Evolutionary conservation across 1,139 yeast genomes (phyloP).

Genomic region (Diutina mesorugosa): DNA sequence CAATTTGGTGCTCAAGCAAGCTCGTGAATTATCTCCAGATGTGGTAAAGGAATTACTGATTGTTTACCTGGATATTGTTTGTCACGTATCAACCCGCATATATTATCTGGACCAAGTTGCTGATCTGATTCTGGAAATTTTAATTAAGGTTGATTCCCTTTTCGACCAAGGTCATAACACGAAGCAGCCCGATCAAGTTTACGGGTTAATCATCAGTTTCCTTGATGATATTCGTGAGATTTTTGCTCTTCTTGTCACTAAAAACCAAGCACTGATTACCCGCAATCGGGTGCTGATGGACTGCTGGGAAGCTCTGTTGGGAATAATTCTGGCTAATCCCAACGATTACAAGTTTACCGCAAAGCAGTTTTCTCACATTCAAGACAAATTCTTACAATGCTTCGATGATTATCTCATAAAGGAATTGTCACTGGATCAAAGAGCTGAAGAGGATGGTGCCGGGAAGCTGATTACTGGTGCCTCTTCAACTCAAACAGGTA

Average conservation of each 20-base stretch:
- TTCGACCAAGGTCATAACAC: conserved; percentile 12
- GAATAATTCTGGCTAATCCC: conserved; percentile 7
- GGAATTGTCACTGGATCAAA: conserved; percentile 14
- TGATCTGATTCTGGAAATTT: conserved; percentile 56
- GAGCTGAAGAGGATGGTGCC: not conserved
- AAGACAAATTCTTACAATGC: conserved; percentile 19
- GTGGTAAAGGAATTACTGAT: conserved; percentile 16
- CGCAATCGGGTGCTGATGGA: conserved; percentile 30
- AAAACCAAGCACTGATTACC: conserved; percentile 19
- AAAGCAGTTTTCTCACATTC: conserved; percentile 18
- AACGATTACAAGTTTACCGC: conserved; percentile 6
- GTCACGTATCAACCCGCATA: conserved; percentile 55
- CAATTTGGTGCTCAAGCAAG: conserved; percentile 21
- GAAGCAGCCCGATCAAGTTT: conserved; percentile 9
- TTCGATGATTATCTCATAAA: conserved; percentile 21
- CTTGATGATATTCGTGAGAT: conserved; percentile 22
- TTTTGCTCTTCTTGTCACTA: conserved; percentile 15
- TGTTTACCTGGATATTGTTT: conserved; percentile 35
- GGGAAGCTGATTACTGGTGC: not conserved
- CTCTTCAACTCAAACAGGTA: not conserved
- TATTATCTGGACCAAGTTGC: conserved; percentile 71
- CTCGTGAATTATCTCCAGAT: conserved; percentile 10
- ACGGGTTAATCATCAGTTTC: conserved; percentile 16
- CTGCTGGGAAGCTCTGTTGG: conserved; percentile 28
- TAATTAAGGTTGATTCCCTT: conserved; percentile 24